These are phyloP conservation scores for Ploettnerulaceae sp. DNA, from an alignment of 2,329 filamentous ascomycete genomes.

Conservation along the genomic window DNA sequence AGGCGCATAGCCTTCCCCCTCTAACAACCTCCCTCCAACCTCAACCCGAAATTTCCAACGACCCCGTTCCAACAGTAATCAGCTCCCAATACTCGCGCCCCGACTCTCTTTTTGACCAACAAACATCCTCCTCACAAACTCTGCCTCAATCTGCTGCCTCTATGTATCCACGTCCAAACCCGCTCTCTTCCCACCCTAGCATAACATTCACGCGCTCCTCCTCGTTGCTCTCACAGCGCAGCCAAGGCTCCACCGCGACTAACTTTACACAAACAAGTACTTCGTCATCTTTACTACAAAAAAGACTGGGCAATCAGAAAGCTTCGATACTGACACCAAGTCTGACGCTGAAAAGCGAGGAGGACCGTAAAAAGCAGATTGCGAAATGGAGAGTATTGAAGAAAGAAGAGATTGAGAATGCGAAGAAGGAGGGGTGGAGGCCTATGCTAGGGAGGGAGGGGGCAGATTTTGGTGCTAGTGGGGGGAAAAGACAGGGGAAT, in stretches of 20 bases:
- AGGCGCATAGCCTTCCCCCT: constrained; percentile 2
- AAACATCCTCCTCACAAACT: background rate
- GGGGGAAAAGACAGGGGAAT: background rate
- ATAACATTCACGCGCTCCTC: constrained; percentile 15
- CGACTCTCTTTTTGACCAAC: background rate
- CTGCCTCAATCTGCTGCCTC: background rate
- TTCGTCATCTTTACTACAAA: constrained; percentile 46
- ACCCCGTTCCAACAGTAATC: background rate
- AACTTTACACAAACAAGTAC: constrained; percentile 25
- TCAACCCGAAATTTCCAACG: background rate
- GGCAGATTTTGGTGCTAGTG: background rate
- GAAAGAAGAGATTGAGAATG: constrained; percentile 21
- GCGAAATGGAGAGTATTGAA: constrained; percentile 28
- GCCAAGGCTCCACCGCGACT: constrained; percentile 9
- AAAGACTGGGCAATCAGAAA: constrained; percentile 46
- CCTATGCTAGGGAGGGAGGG: constrained; percentile 19
- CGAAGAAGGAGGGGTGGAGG: constrained; percentile 28
- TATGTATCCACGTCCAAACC: background rate
- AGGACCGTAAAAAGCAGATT: constrained; percentile 23
- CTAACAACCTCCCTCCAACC: background rate
- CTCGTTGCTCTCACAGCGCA: constrained; percentile 4
- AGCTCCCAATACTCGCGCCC: background rate
- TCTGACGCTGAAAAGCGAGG: constrained; percentile 32
- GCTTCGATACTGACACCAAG: constrained; percentile 40
- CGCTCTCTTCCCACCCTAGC: constrained; percentile 1